Base-by-base conservation (phyloP, 2,329 filamentous ascomycete genomes). In the Paracamarosporium sp. region DNA sequence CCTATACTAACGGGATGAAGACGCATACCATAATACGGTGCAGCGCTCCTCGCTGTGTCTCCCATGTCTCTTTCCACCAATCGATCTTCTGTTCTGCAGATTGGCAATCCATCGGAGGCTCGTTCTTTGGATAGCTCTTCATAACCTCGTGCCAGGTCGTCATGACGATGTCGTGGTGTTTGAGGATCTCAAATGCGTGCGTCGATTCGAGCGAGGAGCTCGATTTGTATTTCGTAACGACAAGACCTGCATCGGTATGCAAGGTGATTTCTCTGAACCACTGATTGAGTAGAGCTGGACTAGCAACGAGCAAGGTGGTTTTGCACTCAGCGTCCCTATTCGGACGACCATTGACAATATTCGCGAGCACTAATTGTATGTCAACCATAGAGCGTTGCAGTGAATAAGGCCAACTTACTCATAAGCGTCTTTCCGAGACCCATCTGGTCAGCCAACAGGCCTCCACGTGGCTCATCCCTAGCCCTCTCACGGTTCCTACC, bases 401-500 rank as follows among this genome's bases (percentile, higher is more conserved):
- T 46, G 6, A 11, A 4, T 4, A n/a, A 22, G 31, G 13, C 5
- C 3, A 22, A 36, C 46, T 38, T 27, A 50, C 46, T 77, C 71
- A 75, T 77, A 1, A 79, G 55, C 0, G 77, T 79, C 57, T 79
- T 79, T 0, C 77, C 78, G 1, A 79, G 61, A 5, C 78, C 78
- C 78, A 80, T 80, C 44, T 77, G 70, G 56, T 80, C 78, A 0
- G 77, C 77, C 40, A 80, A 65, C 31, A 81, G 69, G 7, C 79
- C 79, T 3, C 80, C 80, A 13, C 48, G 66, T 0, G 80, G 84
- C 30, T 68, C 54, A 0, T 71, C 35, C 0, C 22, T 9, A 1
- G 59, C 73, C 4, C 78, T 73, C 65, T 89, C 86, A 3, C 82
- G 77, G 3, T 71, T 64, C 0, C 83, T 44, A n/a, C 8, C 8